Evolutionary conservation across 345 rosid genomes (phyloP), one percentile per base, ranked within the genome.

Genomic region (Lagerstroemia speciosa): DNA sequence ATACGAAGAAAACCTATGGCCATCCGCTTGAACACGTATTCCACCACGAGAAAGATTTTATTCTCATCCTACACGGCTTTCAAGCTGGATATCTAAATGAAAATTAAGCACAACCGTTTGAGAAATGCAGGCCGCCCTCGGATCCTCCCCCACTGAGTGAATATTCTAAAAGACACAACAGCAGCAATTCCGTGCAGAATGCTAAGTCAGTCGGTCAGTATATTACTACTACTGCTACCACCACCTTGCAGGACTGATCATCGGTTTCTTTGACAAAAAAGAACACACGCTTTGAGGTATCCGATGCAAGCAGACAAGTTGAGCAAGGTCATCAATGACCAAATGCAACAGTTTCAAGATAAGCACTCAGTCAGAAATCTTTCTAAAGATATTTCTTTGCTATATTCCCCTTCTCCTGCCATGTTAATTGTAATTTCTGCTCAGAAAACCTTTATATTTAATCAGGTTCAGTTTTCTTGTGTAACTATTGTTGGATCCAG

Each of bases 401-500:
- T n/a, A 8, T 5, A 8, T 50, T 17, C 27, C 27, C n/a, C 3
- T 58, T 58, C 63, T 27, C 63, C 63, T 34, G 20, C 34, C 63
- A 26, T 27, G 11, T 29, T 27, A 26, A n/a, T 27, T 58, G 17
- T 14, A 26, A 24, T 55, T 27, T 53, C 60, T 24, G 60, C 30
- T 53, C 29, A 53, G 60, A 53, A 24, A 45, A 22, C 55, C 2
- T 8, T 6, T 8, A 53, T 53, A 53, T 53, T 53, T 53, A 53
- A 53, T 53, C 6, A 10, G 33, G 33, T n/a, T 58, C 29, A 26
- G 27, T 30, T 30, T 52, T 65, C 48, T 9, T 27, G 40, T 6
- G 50, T n/a, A 24, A 40, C 48, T 38, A n/a, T n/a, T n/a, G 50
- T 65, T 65, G 67, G 67, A 65, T 65, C 67, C 67, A 65, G 40